Percentiles rank a stretch among this genome's conserved stretches.
Evolutionary conservation across 169 alveolate species (phyloP).

Genomic region (Plasmodium gonderi): DNA sequence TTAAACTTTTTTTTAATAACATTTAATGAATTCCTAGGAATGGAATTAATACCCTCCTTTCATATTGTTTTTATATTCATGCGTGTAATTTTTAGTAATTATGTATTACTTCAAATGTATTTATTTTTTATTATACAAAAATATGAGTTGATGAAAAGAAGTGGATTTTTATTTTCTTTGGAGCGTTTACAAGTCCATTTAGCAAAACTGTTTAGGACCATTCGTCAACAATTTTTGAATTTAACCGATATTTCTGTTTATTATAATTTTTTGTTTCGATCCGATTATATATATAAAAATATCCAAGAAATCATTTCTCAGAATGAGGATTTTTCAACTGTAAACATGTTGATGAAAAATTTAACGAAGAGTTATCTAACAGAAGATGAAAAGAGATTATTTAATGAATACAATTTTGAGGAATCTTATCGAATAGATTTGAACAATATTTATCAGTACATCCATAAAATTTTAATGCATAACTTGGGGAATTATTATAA

Average conservation of each 20-base stretch:
- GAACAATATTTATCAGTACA: slow-evolving; percentile 22
- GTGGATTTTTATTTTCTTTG: background rate
- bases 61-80: slow-evolving; percentile 20
- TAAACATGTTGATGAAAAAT: slow-evolving; percentile 27
- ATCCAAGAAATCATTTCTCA: slow-evolving; percentile 15
- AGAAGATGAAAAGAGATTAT: slow-evolving; percentile 22
- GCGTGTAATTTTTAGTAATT: slow-evolving; percentile 46
- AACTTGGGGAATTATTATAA: background rate
- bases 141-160: slow-evolving; percentile 14
- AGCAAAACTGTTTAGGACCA: slow-evolving; percentile 32
- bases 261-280: slow-evolving; percentile 38
- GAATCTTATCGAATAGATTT: slow-evolving; percentile 49
- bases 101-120: slow-evolving; percentile 67
- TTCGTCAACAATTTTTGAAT: slow-evolving; percentile 21
- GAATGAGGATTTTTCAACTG: slow-evolving; percentile 21
- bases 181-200: slow-evolving; percentile 27
- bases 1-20: slow-evolving; percentile 19
- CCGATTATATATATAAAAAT: slow-evolving; percentile 42
- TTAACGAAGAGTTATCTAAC: slow-evolving; percentile 10
- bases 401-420: slow-evolving; percentile 20
- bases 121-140: slow-evolving; percentile 34
- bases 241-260: slow-evolving; percentile 44
- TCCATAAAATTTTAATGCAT: slow-evolving; percentile 8
- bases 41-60: background rate
- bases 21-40: slow-evolving; percentile 56